Evolutionary conservation across 768 basidiomycete species (phyloP), one percentile per base, ranked within the genome.

Genomic region (Auricularia cornea): DNA sequence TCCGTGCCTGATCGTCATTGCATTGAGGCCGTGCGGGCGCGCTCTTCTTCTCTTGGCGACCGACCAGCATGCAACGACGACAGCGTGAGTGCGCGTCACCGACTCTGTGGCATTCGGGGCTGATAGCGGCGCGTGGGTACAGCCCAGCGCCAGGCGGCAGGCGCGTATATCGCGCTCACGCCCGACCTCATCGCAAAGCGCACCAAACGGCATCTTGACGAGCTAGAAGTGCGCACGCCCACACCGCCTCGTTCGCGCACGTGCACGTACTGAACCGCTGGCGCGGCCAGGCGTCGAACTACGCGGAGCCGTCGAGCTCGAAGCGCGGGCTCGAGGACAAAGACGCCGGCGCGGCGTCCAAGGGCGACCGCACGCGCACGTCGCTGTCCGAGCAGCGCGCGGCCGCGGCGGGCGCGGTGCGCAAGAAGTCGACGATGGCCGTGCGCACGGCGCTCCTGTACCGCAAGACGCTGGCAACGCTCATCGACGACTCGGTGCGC

Each of bases 391-490:
- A 90, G 79, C 88, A 88, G 76, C 83, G 84, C 65, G 77, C 79
- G 61, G 81, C 80, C 60, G 75, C 80, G 40, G 72, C 76, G 52
- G 81, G 82, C 10, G 77, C 71, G 59, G 80, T 80, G 26, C 80
- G 74, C 68, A 87, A 84, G 79, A 92, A 92, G 72, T 87, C 89
- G 14, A 87, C 84, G 3, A 90, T 89, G 84, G 88, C 83, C 67
- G 84, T 94, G 63, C 82, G 92, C 64, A 84, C 85, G 31, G 89
- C 92, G 23, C 77, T 94, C 38, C 74, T 94, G 54, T 94, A 94
- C 74, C 85, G 88, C 67, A 94, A 94, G 74, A 90, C 83, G 66
- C 79, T 94, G 16, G 76, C 82, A 3, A 80, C 84, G 5, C 79
- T 92, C 60, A 75, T 94, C 29, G 89, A 91, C 23, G 92, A 93